A percentile compares a stretch with the other conserved stretches of the same genome.
These are phyloP conservation scores for Rhizopus delemar DNA, from an alignment of 371 early-diverging fungal genomes.

Conservation along the genomic window DNA sequence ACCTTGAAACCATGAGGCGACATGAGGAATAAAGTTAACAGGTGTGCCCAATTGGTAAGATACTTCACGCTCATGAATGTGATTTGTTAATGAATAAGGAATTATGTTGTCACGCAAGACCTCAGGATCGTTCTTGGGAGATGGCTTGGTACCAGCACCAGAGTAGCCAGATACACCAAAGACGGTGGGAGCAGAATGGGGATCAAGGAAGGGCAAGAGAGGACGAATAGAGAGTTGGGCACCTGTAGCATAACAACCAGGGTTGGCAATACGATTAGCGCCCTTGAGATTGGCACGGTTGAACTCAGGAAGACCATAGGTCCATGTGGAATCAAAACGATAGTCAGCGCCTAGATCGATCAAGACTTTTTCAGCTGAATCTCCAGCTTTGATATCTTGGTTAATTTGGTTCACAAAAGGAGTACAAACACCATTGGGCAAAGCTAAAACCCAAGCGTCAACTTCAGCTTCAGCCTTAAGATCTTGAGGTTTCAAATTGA, in stretches of 20 bases:
- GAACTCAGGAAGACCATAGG: conserved; percentile 91
- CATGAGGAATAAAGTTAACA: conserved; percentile 86
- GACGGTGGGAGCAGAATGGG: conserved; percentile 65
- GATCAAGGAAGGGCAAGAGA: conserved; percentile 65
- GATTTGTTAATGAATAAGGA: conserved; percentile 89
- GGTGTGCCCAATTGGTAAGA: conserved; percentile 72
- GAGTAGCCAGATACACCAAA: conserved; percentile 97
- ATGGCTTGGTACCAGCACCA: conserved; percentile 96
- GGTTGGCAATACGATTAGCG: conserved; percentile 83
- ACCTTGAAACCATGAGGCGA: conserved; percentile 92
- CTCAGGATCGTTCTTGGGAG: conserved; percentile 88
- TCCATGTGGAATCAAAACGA: conserved; percentile 86
- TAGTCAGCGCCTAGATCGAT: conserved; percentile 93
- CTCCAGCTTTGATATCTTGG: conserved; percentile 43
- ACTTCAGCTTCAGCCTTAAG: conserved; percentile 70
- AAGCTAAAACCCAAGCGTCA: conserved; percentile 92
- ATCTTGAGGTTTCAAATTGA: conserved; percentile 77
- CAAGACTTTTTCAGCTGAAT: conserved; percentile 62
- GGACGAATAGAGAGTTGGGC: conserved; percentile 90
- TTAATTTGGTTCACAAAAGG: conserved; percentile 90
- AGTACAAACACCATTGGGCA: conserved; percentile 90
- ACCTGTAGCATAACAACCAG: conserved; percentile 98
- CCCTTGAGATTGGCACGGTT: conserved; percentile 60
- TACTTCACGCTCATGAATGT: conserved; percentile 95
- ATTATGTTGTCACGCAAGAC: conserved; percentile 85